phyloP scores from a whole-genome alignment of 2,329 filamentous ascomycete genomes.

The Trichoderma breve region DNA sequence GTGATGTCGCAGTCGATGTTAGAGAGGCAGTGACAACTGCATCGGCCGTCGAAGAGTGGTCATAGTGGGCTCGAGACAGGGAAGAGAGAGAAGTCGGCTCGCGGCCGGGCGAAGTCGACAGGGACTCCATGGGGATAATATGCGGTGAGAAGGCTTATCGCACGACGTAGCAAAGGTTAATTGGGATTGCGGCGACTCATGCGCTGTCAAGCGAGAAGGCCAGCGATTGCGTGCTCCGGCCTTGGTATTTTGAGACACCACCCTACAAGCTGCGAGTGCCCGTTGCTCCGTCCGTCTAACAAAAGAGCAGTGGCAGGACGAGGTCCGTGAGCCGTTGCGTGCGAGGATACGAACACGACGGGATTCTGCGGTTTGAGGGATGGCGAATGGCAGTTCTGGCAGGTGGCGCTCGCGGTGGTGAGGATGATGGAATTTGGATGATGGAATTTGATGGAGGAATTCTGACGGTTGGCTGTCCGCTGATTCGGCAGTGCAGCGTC shows the following conservation, averaged over 20 bases:
- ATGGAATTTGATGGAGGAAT: background rate
- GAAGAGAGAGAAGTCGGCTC: slow-evolving; percentile 12
- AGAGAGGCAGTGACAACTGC: background rate
- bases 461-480: background rate
- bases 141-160: slow-evolving; percentile 18
- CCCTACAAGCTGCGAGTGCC: slow-evolving; percentile 5
- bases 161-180: slow-evolving; percentile 16
- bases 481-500: background rate
- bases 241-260: slow-evolving; percentile 19
- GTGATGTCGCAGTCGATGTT: slow-evolving; percentile 6
- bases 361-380: background rate
- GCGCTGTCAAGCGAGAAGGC: slow-evolving; percentile 3
- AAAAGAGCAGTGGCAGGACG: background rate
- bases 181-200: slow-evolving; percentile 19
- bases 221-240: slow-evolving; percentile 22
- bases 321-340: background rate
- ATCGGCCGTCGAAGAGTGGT: background rate
- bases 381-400: background rate
- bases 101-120: slow-evolving; percentile 12
- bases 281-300: background rate
- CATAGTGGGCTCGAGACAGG: slow-evolving; percentile 11
- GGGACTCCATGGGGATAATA: slow-evolving; percentile 22
- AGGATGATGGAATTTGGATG: slow-evolving; percentile 6
- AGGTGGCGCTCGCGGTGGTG: background rate
- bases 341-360: slow-evolving; percentile 11